Evolutionary conservation across 768 basidiomycete species (phyloP).

Genomic region (Pholiota molesta): DNA sequence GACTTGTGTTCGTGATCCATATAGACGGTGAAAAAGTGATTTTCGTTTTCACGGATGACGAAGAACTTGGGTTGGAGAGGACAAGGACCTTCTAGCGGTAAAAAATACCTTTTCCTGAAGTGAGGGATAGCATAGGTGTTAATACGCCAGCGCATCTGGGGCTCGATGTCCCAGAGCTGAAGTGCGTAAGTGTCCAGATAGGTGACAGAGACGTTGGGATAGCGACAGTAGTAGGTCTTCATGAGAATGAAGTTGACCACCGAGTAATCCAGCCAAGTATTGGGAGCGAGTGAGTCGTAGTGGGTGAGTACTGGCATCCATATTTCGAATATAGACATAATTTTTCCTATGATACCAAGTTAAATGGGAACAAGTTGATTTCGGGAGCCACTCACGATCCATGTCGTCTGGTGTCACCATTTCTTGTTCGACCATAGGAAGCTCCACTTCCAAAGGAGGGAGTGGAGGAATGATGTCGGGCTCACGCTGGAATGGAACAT

Average conservation of each 20-base stretch:
- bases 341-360: neutral
- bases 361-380: too few relatives aligned
- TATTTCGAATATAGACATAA: neutral
- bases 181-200: neutral
- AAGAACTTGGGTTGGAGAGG: neutral
- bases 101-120: neutral
- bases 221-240: neutral
- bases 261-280: constrained; percentile 2
- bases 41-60: neutral
- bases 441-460: too few relatives aligned
- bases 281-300: neutral
- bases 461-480: too few relatives aligned
- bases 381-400: neutral
- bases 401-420: neutral
- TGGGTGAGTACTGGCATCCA: neutral
- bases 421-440: too few relatives aligned
- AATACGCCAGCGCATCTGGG: neutral
- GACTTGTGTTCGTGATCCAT: neutral
- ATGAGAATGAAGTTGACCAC: constrained; percentile 4
- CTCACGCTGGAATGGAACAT: too few relatives aligned
- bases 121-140: neutral
- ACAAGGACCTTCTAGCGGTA: neutral
- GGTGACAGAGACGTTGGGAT: neutral
- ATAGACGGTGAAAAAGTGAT: neutral
- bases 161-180: neutral